Evolutionary conservation across 371 early-diverging fungal genomes (phyloP).

Genomic region (Mucor saturninus): DNA sequence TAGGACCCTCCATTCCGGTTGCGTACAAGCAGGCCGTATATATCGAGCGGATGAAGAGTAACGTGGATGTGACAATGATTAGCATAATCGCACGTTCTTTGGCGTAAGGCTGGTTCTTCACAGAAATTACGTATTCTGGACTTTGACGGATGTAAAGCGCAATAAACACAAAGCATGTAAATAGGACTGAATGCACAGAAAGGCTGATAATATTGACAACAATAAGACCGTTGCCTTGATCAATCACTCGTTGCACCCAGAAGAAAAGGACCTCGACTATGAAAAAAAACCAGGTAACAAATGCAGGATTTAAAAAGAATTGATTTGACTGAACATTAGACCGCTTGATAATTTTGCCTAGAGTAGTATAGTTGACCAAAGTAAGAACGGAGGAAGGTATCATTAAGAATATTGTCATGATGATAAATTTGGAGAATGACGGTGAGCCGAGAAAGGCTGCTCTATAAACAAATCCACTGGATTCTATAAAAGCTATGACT

Average conservation of each 20-base stretch:
- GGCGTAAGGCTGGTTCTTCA: neutral
- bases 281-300: conserved; percentile 25
- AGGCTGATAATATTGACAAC: neutral
- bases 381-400: conserved; percentile 7
- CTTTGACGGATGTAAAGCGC: conserved; percentile 9
- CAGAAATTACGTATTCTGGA: conserved; percentile 1
- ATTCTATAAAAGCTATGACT: conserved; percentile 33
- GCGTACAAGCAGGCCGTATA: conserved; percentile 10
- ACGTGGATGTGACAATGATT: neutral
- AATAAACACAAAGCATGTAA: conserved; percentile 12
- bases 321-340: conserved; percentile 1
- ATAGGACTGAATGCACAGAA: conserved; percentile 2
- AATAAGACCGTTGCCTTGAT: neutral
- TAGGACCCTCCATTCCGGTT: conserved; percentile 10
- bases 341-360: conserved; percentile 12
- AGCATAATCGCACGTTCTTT: conserved; percentile 2
- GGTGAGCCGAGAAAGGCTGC: conserved; percentile 16
- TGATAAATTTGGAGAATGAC: neutral
- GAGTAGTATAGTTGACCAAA: conserved; percentile 17
- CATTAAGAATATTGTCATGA: conserved; percentile 8
- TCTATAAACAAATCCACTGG: conserved; percentile 33
- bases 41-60: conserved; percentile 10
- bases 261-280: conserved; percentile 10
- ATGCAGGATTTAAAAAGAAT: conserved; percentile 8
- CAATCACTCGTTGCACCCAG: neutral